Base-by-base conservation (phyloP, 2,329 filamentous ascomycete genomes). In the Hypoxylon sp. region DNA sequence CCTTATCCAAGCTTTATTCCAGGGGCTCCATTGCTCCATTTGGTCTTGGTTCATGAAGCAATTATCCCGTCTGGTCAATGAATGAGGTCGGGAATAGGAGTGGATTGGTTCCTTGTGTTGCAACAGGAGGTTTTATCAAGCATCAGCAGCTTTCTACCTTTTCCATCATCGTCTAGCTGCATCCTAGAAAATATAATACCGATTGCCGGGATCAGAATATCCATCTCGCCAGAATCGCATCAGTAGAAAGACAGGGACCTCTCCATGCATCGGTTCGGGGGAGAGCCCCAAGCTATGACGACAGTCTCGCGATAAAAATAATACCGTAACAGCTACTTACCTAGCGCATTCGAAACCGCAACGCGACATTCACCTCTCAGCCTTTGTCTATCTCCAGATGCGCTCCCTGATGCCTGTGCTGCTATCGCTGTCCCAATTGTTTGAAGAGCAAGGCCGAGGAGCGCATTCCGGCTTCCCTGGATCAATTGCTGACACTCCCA, bases 281-380 rank as follows among this genome's bases (percentile, higher is more conserved):
- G 56, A 60, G 25, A 59, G 44, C 8, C 17, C 44, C 17, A 30
- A 51, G 40, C 50, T 61, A 70, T 68, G 68, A 71, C 65, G 68
- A 71, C 68, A 66, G 40, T 49, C 57, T 66, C 58, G 44, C 44
- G 54, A 60, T 65, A 51, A 62, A 62, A 57, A 53, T 68, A 59
- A 64, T 67, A 59, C 17, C 40, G 54, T 22, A 53, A 33, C 55
- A 35, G 22, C 33, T 51, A 51, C 57, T 42, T 55, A 37, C 35
- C 11, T 54, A 44, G 42, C 54, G 40, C 55, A 57, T 57, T 33
- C 56, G 31, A 48, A 51, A 56, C 25, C 8, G 11, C 50, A 61
- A 40, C 58, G 37, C 51, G 51, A 56, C 44, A 56, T 31, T 42
- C 51, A 46, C 25, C 2, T 22, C 48, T 40, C 30, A 22, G 53